These are phyloP conservation scores for Solanum corneliomulleri DNA, from an alignment of 257 asterid species.

Conservation along the genomic window DNA sequence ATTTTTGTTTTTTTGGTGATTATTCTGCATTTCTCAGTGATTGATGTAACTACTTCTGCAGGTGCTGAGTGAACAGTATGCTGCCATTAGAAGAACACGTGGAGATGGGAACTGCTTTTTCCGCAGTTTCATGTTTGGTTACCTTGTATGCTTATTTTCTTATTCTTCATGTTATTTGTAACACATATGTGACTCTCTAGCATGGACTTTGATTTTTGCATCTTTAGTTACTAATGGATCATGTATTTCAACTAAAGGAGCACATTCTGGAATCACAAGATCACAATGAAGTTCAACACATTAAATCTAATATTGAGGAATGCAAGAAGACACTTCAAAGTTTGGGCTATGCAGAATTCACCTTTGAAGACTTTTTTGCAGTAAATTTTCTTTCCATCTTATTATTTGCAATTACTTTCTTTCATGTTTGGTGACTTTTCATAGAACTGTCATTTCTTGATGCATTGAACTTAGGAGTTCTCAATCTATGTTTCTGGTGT, in stretches of 20 bases:
- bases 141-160: conserved; percentile 49
- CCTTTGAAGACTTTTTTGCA: conserved; percentile 91
- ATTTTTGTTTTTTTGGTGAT: neutral
- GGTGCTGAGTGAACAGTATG: conserved; percentile 68
- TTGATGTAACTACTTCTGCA: conserved; percentile 5
- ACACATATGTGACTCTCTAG: neutral
- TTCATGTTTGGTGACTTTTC: neutral
- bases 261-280: conserved; percentile 77
- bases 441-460: neutral
- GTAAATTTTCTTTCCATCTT: conserved; percentile 22
- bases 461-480: neutral
- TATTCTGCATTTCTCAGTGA: neutral
- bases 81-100: conserved; percentile 78
- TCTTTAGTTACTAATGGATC: conserved; percentile 11
- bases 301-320: conserved; percentile 54
- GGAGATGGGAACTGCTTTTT: conserved; percentile 99
- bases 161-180: neutral
- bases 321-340: conserved; percentile 77
- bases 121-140: conserved; percentile 94
- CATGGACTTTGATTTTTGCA: neutral
- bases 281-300: conserved; percentile 60
- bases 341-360: conserved; percentile 89
- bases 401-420: neutral
- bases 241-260: conserved; percentile 37
- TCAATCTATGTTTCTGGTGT: neutral